Evolutionary conservation across 2,329 filamentous ascomycete genomes (phyloP).

Genomic region (Talaromyces sp.): DNA sequence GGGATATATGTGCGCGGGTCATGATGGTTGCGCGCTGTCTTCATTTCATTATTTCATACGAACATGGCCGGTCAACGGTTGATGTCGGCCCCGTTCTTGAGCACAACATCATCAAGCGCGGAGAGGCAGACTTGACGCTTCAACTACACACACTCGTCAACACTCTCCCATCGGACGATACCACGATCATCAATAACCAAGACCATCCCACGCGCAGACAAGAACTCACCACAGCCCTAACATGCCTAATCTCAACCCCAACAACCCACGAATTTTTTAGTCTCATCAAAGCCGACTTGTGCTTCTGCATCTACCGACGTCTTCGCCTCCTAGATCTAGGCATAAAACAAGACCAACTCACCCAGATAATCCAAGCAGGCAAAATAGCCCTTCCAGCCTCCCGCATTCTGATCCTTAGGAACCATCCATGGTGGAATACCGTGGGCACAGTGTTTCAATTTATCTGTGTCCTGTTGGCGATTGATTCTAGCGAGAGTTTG

Average conservation of each 20-base stretch:
- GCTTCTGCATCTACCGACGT: slow-evolving; percentile 41
- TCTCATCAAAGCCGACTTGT: slow-evolving; percentile 32
- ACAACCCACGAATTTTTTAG: slow-evolving; percentile 34
- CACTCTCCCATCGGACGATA: slow-evolving; percentile 15
- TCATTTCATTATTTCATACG: slow-evolving; percentile 34
- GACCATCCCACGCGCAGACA: slow-evolving; percentile 14
- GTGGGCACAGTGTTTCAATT: slow-evolving; percentile 45
- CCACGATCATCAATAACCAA: slow-evolving; percentile 1
- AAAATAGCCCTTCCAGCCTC: slow-evolving; percentile 37
- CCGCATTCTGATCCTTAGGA: slow-evolving; percentile 33
- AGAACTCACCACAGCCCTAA: slow-evolving; percentile 21
- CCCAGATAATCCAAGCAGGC: slow-evolving; percentile 38
- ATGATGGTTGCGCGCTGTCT: slow-evolving; percentile 32
- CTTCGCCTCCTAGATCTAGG: slow-evolving; percentile 41
- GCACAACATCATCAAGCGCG: slow-evolving; percentile 17
- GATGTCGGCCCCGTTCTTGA: slow-evolving; percentile 25
- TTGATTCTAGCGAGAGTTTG: slow-evolving; percentile 40
- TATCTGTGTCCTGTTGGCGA: slow-evolving; percentile 42
- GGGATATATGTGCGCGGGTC: slow-evolving; percentile 27
- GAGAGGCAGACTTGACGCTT: slow-evolving; percentile 23
- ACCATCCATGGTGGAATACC: slow-evolving; percentile 47
- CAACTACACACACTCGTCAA: slow-evolving; percentile 24
- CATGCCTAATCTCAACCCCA: slow-evolving; percentile 18
- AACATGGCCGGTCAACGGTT: slow-evolving; percentile 35
- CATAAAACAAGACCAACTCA: slow-evolving; percentile 38